Percentiles rank a stretch among this genome's conserved stretches.
These are phyloP conservation scores for Ceratocystis destructans DNA, from an alignment of 2,329 filamentous ascomycete species.

Conservation along the genomic window DNA sequence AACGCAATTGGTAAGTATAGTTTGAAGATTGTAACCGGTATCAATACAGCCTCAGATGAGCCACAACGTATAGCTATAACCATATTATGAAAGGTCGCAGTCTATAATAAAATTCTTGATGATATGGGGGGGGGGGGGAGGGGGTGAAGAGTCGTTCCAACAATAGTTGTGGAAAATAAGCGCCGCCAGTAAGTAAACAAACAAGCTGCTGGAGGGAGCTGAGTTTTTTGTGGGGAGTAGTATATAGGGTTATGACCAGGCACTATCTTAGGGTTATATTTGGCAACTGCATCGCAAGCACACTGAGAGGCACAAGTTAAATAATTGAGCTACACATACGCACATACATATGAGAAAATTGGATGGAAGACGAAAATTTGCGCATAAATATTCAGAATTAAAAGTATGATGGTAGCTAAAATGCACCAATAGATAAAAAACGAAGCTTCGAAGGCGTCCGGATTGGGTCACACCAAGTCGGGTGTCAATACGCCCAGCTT, in stretches of 20 bases:
- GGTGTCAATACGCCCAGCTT: background rate
- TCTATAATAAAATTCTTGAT: too few relatives aligned
- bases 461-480: background rate
- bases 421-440: constrained; percentile 4
- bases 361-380: background rate
- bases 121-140: too few relatives aligned
- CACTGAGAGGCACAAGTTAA: too few relatives aligned
- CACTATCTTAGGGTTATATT: background rate
- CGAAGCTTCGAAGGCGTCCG: background rate
- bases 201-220: too few relatives aligned
- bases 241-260: background rate
- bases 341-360: background rate
- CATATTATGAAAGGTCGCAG: background rate
- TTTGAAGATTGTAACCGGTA: background rate
- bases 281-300: background rate
- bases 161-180: too few relatives aligned
- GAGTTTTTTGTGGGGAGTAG: background rate
- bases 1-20: background rate
- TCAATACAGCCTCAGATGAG: background rate
- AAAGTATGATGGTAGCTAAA: constrained; percentile 1
- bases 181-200: too few relatives aligned
- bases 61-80: background rate
- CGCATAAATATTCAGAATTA: background rate
- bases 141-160: too few relatives aligned
- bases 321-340: background rate